Evolutionary conservation across 192 early-diverging fungal genomes (phyloP).

Genomic region (Endogone sp.): DNA sequence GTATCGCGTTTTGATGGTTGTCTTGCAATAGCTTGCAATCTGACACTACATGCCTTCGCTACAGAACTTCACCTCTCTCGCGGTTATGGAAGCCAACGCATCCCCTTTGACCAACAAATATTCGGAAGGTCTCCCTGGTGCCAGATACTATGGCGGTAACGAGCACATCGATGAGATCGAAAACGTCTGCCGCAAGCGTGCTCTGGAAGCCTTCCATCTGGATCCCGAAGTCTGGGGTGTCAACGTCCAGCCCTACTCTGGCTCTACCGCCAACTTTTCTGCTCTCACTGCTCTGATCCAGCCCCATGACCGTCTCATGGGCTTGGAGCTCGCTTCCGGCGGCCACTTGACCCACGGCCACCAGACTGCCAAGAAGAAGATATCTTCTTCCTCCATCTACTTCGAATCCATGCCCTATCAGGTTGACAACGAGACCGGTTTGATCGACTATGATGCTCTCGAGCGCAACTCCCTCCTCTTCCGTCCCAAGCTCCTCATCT

Average conservation of each 20-base stretch:
- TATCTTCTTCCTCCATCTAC: slow-evolving; percentile 99
- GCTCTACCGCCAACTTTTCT: slow-evolving; percentile 98
- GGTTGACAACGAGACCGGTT: slow-evolving; percentile 81
- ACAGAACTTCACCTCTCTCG: slow-evolving; percentile 99
- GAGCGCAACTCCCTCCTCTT: slow-evolving; percentile 91
- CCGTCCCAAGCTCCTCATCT: slow-evolving; percentile 98
- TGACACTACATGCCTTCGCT: background rate
- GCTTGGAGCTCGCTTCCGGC: slow-evolving; percentile 98
- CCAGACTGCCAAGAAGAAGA: slow-evolving; percentile 99
- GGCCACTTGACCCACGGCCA: slow-evolving; percentile 99
- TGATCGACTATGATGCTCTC: slow-evolving; percentile 92
- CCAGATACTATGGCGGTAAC: slow-evolving; percentile 99
- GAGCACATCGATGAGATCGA: slow-evolving; percentile 97
- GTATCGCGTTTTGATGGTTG: background rate
- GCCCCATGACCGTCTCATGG: slow-evolving; percentile 99
- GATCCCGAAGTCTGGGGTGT: slow-evolving; percentile 94
- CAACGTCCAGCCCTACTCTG: slow-evolving; percentile 99
- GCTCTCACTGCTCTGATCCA: slow-evolving; percentile 92
- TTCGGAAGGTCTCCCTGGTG: slow-evolving; percentile 98
- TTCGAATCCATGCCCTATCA: slow-evolving; percentile 99
- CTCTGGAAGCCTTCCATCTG: slow-evolving; percentile 89
- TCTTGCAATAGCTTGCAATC: background rate
- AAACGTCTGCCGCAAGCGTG: slow-evolving; percentile 93
- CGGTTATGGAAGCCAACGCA: slow-evolving; percentile 99
- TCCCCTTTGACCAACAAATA: slow-evolving; percentile 99